Base-by-base conservation (phyloP, 495 filamentous ascomycete genomes). In the Baudoinia panamericana region DNA sequence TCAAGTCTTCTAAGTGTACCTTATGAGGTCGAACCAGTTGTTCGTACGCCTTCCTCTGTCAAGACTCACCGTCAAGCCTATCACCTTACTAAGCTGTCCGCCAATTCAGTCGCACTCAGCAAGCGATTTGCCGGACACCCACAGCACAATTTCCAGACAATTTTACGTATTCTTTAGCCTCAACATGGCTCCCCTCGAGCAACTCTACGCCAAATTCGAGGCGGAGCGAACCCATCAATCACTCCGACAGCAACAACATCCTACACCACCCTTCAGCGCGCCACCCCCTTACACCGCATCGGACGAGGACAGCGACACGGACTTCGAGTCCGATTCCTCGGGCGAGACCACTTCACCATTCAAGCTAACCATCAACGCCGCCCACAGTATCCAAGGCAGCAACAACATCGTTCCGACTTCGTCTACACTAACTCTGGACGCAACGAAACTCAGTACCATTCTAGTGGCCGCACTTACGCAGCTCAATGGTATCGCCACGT, bases 341-440 rank as follows among this genome's bases (percentile, higher is more conserved):
- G 18, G n/a, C 21, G 15, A 8, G 4, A 2, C 34, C 17, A 19
- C 41, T 1, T 20, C 34, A 5, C 40, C 45, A 24, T n/a, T 45
- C n/a, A 43, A 19, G 11, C 26, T 54, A 18, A 48, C 43, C 21
- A 51, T 54, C 38, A 48, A 54, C 34, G 48, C 47, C 34, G 43
- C 48, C 8, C 33, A 41, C 33, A 20, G 23, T 17, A 48, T 54
- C 48, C 36, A 41, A n/a, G 51, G 51, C 36, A 27, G 15, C 34
- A 36, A 41, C 48, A 54, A 54, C 44, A 36, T 46, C 19, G 36
- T 54, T 18, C 44, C 45, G 12, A 51, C 44, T 25, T 34, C 41
- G 5, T 39, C 43, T 2, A 12, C 43, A 4, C 10, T 36, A 1
- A 12, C 34, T 1, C 33, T 36, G 6, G 42, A 46, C 16, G 42